Base-by-base conservation (phyloP, 2,329 filamentous ascomycete species). In the Cladosporium velox region DNA sequence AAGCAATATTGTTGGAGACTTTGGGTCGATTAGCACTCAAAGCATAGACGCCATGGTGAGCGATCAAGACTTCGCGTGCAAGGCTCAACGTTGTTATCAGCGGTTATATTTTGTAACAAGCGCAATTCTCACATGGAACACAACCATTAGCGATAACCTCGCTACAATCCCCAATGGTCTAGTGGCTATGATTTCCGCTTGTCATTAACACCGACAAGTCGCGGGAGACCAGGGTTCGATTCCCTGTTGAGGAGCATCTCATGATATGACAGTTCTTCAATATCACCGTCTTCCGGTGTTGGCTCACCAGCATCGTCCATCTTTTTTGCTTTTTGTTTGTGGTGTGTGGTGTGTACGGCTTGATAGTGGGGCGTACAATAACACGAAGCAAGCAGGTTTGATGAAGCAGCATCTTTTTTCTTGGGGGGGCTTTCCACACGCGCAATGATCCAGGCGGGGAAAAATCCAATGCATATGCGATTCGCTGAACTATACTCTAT, bases 201-300 rank as follows among this genome's bases (percentile, higher is more conserved):
- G 55, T 58, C 32, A 58, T 52, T 41, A 21, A n/a, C 15, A 49
- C 49, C 34, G 60, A 63, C 59, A 54, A 62, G 59, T 34, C 59
- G 59, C 59, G 59, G 59, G 59, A 62, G 59, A 62, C 59, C 59
- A 63, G 60, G 60, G 60, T 63, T 63, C 60, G 60, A 63, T 63
- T 63, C 59, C 59, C 59, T 62, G 59, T 62, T 62, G 59, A 49
- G 59, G 59, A 62, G 59, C 54, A 62, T 38, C 49, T 63, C 60
- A 63, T 54, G 34, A 44, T 28, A n/a, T 63, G 60, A 63, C 60
- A 54, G 49, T 51, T 63, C 60, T 63, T 63, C 49, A 51, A 30
- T 21, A n/a, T 54, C 47, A 54, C 52, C 52, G 49, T 63, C 60
- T 63, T 63, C 60, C 60, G 60, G 49, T 52, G 47, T 21, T 54